A percentile compares a stretch with the other conserved stretches of the same genome.
Conservation (phyloP, 495 filamentous ascomycete genomes). For the Chaetomidium leptoderma region DNA sequence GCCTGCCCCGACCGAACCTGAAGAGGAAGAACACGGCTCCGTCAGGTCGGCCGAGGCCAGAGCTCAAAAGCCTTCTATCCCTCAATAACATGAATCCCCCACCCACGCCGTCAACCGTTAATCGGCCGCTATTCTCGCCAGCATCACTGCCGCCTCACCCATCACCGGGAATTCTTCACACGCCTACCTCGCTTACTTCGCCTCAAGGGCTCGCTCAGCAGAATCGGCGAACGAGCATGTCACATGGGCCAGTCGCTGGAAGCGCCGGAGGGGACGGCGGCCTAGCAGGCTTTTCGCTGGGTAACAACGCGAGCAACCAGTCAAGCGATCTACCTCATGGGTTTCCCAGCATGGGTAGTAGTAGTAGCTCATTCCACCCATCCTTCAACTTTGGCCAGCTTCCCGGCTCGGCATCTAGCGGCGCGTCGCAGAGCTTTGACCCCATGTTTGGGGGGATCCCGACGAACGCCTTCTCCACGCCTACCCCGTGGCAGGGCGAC, state of each 20-base stretch:
- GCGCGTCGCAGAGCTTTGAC: slow-evolving; percentile 40
- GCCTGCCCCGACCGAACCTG: slow-evolving; percentile 32
- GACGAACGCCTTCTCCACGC: slow-evolving; percentile 44
- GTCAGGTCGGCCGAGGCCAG: slow-evolving; percentile 33
- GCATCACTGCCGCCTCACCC: slow-evolving; percentile 28
- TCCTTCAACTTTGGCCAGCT: slow-evolving; percentile 25
- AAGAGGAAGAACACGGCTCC: slow-evolving; percentile 41
- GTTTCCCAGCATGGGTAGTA: slow-evolving; percentile 1
- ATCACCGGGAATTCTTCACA: slow-evolving; percentile 33
- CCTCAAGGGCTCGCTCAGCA: slow-evolving; percentile 23
- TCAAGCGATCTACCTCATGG: slow-evolving; percentile 6
- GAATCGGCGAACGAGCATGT: slow-evolving; percentile 16
- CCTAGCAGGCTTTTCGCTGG: slow-evolving; percentile 26
- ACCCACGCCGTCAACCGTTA: slow-evolving; percentile 26
- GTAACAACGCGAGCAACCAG: slow-evolving; percentile 13
- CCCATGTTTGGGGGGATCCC: slow-evolving; percentile 53
- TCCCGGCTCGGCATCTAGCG: slow-evolving; percentile 19
- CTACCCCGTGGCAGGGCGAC: slow-evolving; percentile 40
- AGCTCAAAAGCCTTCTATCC: slow-evolving; percentile 28
- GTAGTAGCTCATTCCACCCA: slow-evolving; percentile 22
- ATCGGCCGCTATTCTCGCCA: slow-evolving; percentile 33
- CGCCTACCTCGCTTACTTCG: slow-evolving; percentile 23
- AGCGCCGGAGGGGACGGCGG: slow-evolving; percentile 1
- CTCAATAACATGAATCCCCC: slow-evolving; percentile 25
- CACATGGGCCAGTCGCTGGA: slow-evolving; percentile 24